These are phyloP conservation scores for Anisogramma anomala DNA, from an alignment of 2,329 filamentous ascomycete genomes.

Conservation along the genomic window DNA sequence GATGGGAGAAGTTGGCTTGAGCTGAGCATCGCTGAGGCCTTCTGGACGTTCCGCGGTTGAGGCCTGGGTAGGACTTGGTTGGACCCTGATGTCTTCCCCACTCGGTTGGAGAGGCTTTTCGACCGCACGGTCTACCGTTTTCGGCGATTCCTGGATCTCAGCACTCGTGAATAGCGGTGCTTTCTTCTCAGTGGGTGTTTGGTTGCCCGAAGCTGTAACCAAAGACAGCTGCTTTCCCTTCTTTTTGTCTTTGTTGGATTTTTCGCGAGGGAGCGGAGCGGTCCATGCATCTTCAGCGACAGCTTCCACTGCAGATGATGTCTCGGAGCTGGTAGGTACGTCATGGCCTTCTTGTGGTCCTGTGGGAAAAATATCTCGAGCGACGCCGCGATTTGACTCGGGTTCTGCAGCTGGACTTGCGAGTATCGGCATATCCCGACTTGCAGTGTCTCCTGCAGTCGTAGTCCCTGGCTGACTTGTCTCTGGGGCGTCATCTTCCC, in stretches of 20 bases:
- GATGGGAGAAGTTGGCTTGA: neutral
- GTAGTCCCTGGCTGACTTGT: slow-evolving; percentile 9
- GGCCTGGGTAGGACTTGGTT: neutral
- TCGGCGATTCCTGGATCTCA: neutral
- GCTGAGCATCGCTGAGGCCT: neutral
- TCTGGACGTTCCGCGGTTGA: neutral
- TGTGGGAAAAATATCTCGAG: neutral
- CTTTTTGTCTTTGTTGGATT: slow-evolving; percentile 26
- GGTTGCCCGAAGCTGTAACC: slow-evolving; percentile 11
- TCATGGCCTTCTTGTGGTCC: neutral
- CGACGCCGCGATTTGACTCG: neutral
- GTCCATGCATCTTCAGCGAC: slow-evolving; percentile 16
- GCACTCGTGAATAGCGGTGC: neutral
- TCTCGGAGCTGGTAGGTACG: slow-evolving; percentile 18
- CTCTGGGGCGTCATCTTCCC: slow-evolving; percentile 9
- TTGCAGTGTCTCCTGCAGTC: slow-evolving; percentile 2
- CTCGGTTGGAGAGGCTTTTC: neutral
- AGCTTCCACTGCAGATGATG: slow-evolving; percentile 8
- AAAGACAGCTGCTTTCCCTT: slow-evolving; percentile 21
- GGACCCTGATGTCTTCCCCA: neutral
- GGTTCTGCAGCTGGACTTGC: neutral
- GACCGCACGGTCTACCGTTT: neutral
- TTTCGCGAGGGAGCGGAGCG: slow-evolving; percentile 19
- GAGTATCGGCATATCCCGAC: neutral
- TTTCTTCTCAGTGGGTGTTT: slow-evolving; percentile 6